These are phyloP conservation scores for Coleophoma eucalyptorum DNA, from an alignment of 2,329 filamentous ascomycete species.

Conservation along the genomic window DNA sequence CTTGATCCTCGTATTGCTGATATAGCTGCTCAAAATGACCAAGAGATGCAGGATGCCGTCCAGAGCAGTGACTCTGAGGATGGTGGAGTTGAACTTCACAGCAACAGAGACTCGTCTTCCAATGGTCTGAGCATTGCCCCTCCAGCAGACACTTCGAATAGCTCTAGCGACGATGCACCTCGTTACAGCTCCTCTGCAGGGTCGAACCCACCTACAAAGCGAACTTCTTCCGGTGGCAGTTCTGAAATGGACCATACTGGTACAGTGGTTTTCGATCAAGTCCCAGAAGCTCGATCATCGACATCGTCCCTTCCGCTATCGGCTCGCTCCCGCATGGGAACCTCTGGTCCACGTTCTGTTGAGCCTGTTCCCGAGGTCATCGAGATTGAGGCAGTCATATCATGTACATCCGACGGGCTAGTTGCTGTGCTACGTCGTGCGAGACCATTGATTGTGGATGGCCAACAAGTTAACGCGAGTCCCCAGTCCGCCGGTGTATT, in stretches of 20 bases:
- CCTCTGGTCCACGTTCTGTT: neutral
- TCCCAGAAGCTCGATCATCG: constrained; percentile 18
- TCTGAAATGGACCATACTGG: constrained; percentile 33
- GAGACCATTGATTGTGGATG: constrained; percentile 63
- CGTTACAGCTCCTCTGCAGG: neutral
- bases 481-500: constrained; percentile 62
- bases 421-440: constrained; percentile 78
- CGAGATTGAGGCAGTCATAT: constrained; percentile 86
- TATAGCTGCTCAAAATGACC: constrained; percentile 37
- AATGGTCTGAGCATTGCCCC: constrained; percentile 1
- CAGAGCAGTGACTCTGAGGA: constrained; percentile 38
- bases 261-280: constrained; percentile 38
- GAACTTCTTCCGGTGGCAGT: constrained; percentile 42
- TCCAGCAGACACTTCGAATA: neutral
- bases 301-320: constrained; percentile 23
- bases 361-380: constrained; percentile 38
- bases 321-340: constrained; percentile 9
- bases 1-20: constrained; percentile 65
- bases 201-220: constrained; percentile 6
- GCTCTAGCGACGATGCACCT: constrained; percentile 3
- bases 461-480: constrained; percentile 35
- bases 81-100: constrained; percentile 41
- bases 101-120: constrained; percentile 35
- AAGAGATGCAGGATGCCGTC: constrained; percentile 34
- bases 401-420: constrained; percentile 83